These are phyloP conservation scores for Candida dajiaensis DNA, from an alignment of 805 yeast species.

Conservation along the genomic window DNA sequence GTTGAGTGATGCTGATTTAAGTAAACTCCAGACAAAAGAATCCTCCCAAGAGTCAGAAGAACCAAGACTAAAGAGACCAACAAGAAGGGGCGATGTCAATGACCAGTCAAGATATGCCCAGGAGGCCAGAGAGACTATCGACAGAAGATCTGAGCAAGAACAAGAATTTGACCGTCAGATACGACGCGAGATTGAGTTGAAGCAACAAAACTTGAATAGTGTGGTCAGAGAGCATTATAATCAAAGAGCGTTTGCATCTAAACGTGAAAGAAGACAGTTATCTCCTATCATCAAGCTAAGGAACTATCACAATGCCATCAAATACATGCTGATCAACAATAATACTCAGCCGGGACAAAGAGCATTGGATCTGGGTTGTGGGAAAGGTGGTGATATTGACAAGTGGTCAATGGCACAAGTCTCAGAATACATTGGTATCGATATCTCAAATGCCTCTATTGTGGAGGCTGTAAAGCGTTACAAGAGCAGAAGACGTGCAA, in stretches of 20 bases:
- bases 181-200: constrained; percentile 24
- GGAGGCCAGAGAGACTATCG: constrained; percentile 8
- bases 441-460: constrained; percentile 84
- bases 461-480: constrained; percentile 79
- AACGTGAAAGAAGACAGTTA: constrained; percentile 52
- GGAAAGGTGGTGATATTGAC: constrained; percentile 95
- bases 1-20: constrained; percentile 11
- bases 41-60: not conserved
- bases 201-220: constrained; percentile 39
- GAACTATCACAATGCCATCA: constrained; percentile 87
- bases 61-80: not conserved
- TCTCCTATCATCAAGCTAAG: constrained; percentile 85
- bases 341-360: constrained; percentile 48
- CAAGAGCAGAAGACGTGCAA: constrained; percentile 42
- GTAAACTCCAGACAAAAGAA: constrained; percentile 1
- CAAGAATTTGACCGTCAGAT: not conserved
- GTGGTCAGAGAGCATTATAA: constrained; percentile 83
- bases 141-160: not conserved
- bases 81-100: constrained; percentile 1
- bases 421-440: constrained; percentile 81
- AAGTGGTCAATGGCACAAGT: constrained; percentile 78
- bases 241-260: constrained; percentile 68
- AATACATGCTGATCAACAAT: constrained; percentile 75
- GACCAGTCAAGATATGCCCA: constrained; percentile 15
- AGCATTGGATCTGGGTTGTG: constrained; percentile 88